These are phyloP conservation scores for Ettlia oleoabundans DNA, from an alignment of 139 green algal genomes.

Conservation along the genomic window DNA sequence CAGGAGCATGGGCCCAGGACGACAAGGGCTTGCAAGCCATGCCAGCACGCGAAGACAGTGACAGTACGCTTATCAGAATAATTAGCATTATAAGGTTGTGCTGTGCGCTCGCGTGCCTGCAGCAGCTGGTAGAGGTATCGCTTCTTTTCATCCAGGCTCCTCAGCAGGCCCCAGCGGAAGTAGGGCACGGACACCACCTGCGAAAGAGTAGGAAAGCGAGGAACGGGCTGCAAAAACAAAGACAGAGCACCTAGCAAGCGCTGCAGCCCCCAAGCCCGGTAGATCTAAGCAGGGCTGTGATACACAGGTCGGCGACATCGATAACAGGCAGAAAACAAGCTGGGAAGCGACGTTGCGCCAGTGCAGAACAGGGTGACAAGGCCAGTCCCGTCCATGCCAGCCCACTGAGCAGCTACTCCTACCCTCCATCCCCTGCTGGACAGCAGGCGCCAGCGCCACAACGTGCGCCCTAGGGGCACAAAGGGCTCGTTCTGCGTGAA, in stretches of 20 bases:
- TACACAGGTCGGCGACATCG: background rate
- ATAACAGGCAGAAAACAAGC: background rate
- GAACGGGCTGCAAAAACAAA: background rate
- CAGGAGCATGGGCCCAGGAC: no score
- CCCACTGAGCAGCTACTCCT: background rate
- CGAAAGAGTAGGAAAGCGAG: background rate
- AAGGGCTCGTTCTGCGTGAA: slow-evolving; percentile 42
- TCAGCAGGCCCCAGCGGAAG: slow-evolving; percentile 49
- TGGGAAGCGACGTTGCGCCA: no score
- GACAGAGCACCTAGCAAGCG: background rate
- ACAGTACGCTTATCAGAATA: background rate
- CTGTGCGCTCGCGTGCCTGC: slow-evolving; percentile 6
- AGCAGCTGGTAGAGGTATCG: slow-evolving; percentile 46
- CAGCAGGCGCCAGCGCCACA: slow-evolving; percentile 39
- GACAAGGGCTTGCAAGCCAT: background rate
- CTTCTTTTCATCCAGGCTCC: slow-evolving; percentile 28
- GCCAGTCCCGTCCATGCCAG: no score
- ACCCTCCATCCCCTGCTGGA: slow-evolving; percentile 33
- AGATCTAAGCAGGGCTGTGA: background rate
- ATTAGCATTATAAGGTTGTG: no score
- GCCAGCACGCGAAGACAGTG: no score
- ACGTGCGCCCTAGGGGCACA: slow-evolving; percentile 36
- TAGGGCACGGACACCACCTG: slow-evolving; percentile 52
- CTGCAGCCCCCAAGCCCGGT: no score
- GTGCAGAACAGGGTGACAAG: no score